A percentile compares a stretch with the other conserved stretches of the same genome.
These are phyloP conservation scores for Vanrija humicola DNA, from an alignment of 1,284 basidiomycete species.

Conservation along the genomic window DNA sequence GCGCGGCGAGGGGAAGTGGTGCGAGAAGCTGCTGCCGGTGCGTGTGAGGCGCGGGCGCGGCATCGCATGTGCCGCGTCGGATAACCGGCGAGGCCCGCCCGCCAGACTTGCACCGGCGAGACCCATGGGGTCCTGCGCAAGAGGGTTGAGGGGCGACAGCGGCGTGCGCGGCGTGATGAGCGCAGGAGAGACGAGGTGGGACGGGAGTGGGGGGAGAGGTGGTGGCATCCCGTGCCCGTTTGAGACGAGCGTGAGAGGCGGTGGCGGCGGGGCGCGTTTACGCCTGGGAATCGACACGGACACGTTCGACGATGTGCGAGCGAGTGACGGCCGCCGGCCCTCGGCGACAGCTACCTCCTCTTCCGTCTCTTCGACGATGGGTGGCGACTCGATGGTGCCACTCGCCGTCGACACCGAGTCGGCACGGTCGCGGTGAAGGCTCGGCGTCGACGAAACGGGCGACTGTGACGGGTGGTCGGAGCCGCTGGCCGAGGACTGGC, in stretches of 20 bases:
- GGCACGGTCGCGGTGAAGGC: background rate
- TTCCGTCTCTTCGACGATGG: conserved; percentile 15
- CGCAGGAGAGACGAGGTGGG: background rate
- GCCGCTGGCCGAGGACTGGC: background rate
- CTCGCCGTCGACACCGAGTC: background rate
- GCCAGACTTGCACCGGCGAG: too few species aligned
- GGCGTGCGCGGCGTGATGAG: background rate
- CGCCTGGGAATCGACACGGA: background rate
- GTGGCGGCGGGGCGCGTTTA: conserved; percentile 9
- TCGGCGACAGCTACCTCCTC: conserved; percentile 3
- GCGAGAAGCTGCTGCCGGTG: background rate
- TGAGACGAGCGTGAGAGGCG: conserved; percentile 4
- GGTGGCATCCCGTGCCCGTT: background rate
- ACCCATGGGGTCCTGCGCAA: too few species aligned
- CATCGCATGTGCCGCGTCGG: background rate
- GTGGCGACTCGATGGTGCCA: conserved; percentile 1
- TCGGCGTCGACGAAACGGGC: background rate
- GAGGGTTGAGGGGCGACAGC: conserved; percentile 11
- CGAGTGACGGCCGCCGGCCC: background rate
- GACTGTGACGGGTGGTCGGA: background rate
- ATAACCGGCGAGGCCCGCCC: background rate
- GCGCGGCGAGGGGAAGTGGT: too few species aligned
- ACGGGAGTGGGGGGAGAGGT: background rate
- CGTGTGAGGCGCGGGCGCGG: too few species aligned
- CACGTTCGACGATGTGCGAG: background rate